Percentiles rank a stretch among this genome's conserved stretches.
These are phyloP conservation scores for Alternaria postmessia DNA, from an alignment of 2,329 filamentous ascomycete species.

Conservation along the genomic window DNA sequence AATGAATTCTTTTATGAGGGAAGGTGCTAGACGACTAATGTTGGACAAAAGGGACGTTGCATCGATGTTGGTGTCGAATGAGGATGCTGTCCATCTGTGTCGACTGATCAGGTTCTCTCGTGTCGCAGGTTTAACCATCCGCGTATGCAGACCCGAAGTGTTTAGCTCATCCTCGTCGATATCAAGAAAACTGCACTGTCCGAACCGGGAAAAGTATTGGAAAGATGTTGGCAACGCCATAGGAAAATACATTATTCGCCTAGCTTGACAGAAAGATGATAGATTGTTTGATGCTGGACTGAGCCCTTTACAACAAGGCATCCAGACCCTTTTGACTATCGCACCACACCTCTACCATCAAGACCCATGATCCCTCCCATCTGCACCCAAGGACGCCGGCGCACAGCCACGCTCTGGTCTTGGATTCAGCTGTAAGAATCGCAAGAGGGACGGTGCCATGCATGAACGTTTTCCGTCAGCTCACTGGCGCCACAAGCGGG, in stretches of 20 bases:
- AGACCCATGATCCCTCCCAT: constrained; percentile 8
- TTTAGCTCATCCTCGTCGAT: constrained; percentile 44
- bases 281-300: constrained; percentile 1
- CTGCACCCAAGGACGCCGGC: constrained; percentile 23
- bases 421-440: constrained; percentile 19
- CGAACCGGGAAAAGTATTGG: constrained; percentile 28
- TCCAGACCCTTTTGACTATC: constrained; percentile 16
- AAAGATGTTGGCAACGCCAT: constrained; percentile 25
- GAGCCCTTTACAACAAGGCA: constrained; percentile 14
- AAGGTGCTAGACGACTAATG: constrained; percentile 38
- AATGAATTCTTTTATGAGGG: constrained; percentile 43
- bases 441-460: constrained; percentile 20
- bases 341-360: constrained; percentile 9
- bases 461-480: constrained; percentile 25
- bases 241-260: constrained; percentile 23
- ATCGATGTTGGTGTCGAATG: constrained; percentile 22
- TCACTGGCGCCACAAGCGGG: constrained; percentile 20
- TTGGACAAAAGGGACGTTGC: constrained; percentile 36
- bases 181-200: constrained; percentile 41
- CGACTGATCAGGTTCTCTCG: constrained; percentile 30
- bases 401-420: constrained; percentile 25
- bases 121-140: constrained; percentile 30
- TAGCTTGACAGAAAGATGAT: background rate
- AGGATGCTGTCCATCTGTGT: constrained; percentile 13
- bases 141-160: constrained; percentile 36